phyloP scores from a whole-genome alignment of 352 stramenopile genomes.

The Phytophthora pseudosyringae region DNA sequence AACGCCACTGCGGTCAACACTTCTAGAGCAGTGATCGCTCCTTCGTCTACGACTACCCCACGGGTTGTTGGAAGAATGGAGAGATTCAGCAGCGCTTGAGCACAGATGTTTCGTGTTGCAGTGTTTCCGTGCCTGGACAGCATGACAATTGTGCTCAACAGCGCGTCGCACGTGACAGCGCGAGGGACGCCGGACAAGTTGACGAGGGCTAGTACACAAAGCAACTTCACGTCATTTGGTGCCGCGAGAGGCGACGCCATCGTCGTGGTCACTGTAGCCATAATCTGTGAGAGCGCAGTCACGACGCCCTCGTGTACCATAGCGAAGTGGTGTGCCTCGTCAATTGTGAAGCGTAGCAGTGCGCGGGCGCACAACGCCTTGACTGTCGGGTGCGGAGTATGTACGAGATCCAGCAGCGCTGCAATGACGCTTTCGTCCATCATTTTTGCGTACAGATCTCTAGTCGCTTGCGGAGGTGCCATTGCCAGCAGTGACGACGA shows the following conservation, averaged over 20 bases:
- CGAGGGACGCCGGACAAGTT: constrained; percentile 74
- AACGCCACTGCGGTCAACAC: constrained; percentile 46
- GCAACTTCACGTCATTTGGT: constrained; percentile 60
- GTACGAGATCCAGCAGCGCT: constrained; percentile 68
- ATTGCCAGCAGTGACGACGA: constrained; percentile 22
- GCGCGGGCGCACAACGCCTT: constrained; percentile 76
- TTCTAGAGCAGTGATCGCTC: constrained; percentile 59
- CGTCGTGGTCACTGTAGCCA: constrained; percentile 47
- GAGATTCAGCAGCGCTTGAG: constrained; percentile 75
- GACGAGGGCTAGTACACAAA: constrained; percentile 73
- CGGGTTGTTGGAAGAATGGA: constrained; percentile 83
- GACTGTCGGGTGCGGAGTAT: constrained; percentile 64
- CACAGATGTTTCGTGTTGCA: constrained; percentile 42
- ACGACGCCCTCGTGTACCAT: constrained; percentile 84
- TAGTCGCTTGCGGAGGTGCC: constrained; percentile 38
- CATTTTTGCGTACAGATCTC: constrained; percentile 71
- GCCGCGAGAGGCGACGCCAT: constrained; percentile 26
- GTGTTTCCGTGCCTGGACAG: constrained; percentile 45
- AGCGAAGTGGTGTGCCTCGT: constrained; percentile 78
- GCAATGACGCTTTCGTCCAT: constrained; percentile 73
- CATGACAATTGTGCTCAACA: constrained; percentile 58
- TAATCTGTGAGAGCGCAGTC: constrained; percentile 66
- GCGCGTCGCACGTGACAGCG: constrained; percentile 75
- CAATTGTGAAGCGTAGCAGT: constrained; percentile 74
- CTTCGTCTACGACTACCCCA: constrained; percentile 75